These are phyloP conservation scores for Parastagonospora avenae DNA, from an alignment of 2,329 filamentous ascomycete genomes.

Conservation along the genomic window DNA sequence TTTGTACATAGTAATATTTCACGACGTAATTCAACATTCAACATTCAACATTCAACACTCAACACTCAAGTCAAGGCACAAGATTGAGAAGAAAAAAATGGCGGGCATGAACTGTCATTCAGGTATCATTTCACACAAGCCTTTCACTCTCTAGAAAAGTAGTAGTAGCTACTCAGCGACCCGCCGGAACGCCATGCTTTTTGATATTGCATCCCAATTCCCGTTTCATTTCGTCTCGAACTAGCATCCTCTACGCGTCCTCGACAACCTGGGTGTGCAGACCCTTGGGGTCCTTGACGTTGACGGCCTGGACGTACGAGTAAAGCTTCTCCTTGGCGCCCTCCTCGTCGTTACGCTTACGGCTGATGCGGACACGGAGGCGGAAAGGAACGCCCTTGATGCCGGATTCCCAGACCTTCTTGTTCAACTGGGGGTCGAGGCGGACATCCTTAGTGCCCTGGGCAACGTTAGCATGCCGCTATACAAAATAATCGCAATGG, in stretches of 20 bases:
- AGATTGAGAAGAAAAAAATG: slow-evolving; percentile 7
- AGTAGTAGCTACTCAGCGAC: slow-evolving; percentile 40
- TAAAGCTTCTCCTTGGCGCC: slow-evolving; percentile 99
- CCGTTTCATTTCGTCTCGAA: slow-evolving; percentile 13
- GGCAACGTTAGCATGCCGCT: slow-evolving; percentile 20
- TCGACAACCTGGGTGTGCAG: slow-evolving; percentile 88
- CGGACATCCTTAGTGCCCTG: slow-evolving; percentile 97
- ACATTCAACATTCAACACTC: neutral
- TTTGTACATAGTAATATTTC: too few species aligned
- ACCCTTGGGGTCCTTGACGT: slow-evolving; percentile 99
- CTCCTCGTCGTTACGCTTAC: slow-evolving; percentile 99
- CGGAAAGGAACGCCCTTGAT: slow-evolving; percentile 99
- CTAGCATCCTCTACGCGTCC: slow-evolving; percentile 56
- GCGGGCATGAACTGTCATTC: slow-evolving; percentile 43
- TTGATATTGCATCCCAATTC: slow-evolving; percentile 36
- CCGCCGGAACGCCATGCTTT: slow-evolving; percentile 44
- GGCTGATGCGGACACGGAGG: slow-evolving; percentile 96
- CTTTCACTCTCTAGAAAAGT: slow-evolving; percentile 35
- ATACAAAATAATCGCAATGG: too few species aligned
- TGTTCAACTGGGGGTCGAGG: slow-evolving; percentile 98
- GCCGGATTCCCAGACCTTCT: slow-evolving; percentile 99
- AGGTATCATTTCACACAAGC: slow-evolving; percentile 44
- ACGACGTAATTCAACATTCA: too few species aligned
- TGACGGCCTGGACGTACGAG: slow-evolving; percentile 99
- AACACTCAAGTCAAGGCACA: neutral